Conservation (phyloP, 2,329 filamentous ascomycete genomes). For the Colletotrichum theobromicola region DNA sequence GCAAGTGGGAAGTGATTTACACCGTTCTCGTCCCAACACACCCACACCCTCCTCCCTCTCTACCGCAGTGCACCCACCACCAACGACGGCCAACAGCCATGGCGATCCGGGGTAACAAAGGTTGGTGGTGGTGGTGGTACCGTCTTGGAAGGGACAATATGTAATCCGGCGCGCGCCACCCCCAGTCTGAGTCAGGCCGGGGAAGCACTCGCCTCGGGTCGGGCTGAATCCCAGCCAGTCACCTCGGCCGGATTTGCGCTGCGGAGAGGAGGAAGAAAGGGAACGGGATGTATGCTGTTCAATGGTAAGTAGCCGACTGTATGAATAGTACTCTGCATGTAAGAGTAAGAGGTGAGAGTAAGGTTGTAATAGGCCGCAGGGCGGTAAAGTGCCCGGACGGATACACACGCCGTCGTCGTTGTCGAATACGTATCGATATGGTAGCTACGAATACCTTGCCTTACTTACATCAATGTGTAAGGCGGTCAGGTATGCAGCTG, state of each 20-base stretch:
- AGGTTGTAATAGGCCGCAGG: not conserved
- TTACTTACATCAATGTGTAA: not conserved
- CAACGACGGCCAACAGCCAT: not conserved
- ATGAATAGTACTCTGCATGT: not conserved
- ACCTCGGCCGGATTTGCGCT: not conserved
- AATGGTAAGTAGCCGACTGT: not conserved
- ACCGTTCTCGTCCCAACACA: constrained; percentile 7
- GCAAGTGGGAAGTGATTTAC: not conserved
- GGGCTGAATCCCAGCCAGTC: not conserved
- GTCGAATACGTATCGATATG: not conserved
- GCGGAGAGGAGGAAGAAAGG: not conserved
- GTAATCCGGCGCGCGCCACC: constrained; percentile 10
- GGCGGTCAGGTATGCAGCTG: constrained; percentile 11
- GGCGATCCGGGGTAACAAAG: constrained; percentile 15
- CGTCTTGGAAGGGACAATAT: not conserved
- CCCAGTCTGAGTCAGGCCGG: constrained; percentile 19
- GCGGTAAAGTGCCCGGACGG: not conserved
- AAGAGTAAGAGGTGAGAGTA: not conserved
- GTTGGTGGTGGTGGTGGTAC: not conserved
- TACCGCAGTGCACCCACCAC: not conserved
- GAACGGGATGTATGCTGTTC: not conserved
- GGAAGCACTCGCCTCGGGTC: constrained; percentile 2
- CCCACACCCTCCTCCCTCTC: not conserved
- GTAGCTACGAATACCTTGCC: not conserved
- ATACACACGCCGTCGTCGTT: not conserved